Evolutionary conservation across 345 rosid species (phyloP), one percentile per base, ranked within the genome.

Genomic region (Citrus mangshanensis): DNA sequence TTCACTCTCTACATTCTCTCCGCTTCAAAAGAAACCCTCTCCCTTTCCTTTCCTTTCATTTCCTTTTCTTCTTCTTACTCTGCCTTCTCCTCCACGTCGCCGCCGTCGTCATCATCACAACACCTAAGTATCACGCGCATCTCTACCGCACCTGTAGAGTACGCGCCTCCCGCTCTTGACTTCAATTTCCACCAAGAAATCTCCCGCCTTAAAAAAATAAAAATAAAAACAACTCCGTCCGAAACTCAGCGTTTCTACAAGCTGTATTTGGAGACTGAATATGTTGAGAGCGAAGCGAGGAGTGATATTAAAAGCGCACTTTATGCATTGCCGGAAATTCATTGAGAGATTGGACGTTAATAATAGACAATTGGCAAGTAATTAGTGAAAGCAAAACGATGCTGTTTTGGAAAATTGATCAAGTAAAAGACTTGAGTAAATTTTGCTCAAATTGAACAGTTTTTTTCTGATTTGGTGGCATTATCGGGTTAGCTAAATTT

Each of bases 401-500:
- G 62, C n/a, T 58, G 77, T 70, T 60, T 86, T 91, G 80, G 86
- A 79, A 28, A 82, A 37, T 80, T 1, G 86, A 88, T 73, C 85
- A 86, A 58, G 34, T 32, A 32, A 32, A 32, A 32, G 4, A 32
- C 34, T 32, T 32, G 35, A 34, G 35, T 34, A 34, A 34, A 64
- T 79, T 84, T 95, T 70, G 87, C 59, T 61, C 93, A 90, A 77
- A 82, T 93, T 74, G 98, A 95, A 68, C 81, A 82, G 68, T 95
- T 95, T 34, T 77, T 93, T 77, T 93, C 91, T 76, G 90, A 90
- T 79, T 95, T 80, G 98, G 97, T 64, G 99, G 98, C 75, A 89
- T 93, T 42, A 89, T 93, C 51, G 98, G 99, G 99, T 92, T 75
- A 81, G 75, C 73, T 25, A 32, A 40, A 28, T 59, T 8, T 75